Evolutionary conservation across 139 green algal species (phyloP), one percentile per base, ranked within the genome.

Genomic region (Tetraselmis striata): DNA sequence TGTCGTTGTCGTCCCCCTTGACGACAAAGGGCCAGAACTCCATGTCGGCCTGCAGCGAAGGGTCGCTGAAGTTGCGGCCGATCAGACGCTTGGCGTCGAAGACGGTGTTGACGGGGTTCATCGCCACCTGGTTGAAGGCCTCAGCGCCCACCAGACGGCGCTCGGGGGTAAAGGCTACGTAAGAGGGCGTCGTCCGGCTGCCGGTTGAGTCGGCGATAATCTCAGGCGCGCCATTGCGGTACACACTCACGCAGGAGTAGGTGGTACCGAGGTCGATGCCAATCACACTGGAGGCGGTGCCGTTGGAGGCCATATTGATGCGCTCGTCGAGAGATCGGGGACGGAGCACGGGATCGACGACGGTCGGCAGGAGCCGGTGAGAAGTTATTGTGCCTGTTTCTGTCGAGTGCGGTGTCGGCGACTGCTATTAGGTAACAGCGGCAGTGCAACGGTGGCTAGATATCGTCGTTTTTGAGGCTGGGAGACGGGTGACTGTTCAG

Each of bases 71-170:
- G 26, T 24, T 81, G 23, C 81, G 82, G 2, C 92, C 93, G 18
- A 96, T 90, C 0, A 96, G 86, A 1, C 93, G 86, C 83, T 96
- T 96, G 45, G 94, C 89, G 23, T 89, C 93, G 79, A 87, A 90
- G 29, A 94, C 94, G 1, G 87, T 91, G 81, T 93, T 91, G 25
- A 80, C 28, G 0, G 86, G 84, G 82, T 91, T 85, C 27, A 74
- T 23, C 0, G 77, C 76, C 1, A 81, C 83, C 26, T 87, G 83
- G 11, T 82, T 67, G 45, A 67, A 67, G 45, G 45, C 45, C 45
- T 67, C 45, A 5, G 5, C 18, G 45, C 84, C 84, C 26, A 88
- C 79, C 29, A 88, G 77, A 28, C 78, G 77, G 18, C 45, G 45
- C 29, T 32, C 76, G 58, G 85, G 74, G 32, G 84, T 84, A 75